These are phyloP conservation scores for Strigomonas culicis DNA, from an alignment of 208 protist species.

Conservation along the genomic window DNA sequence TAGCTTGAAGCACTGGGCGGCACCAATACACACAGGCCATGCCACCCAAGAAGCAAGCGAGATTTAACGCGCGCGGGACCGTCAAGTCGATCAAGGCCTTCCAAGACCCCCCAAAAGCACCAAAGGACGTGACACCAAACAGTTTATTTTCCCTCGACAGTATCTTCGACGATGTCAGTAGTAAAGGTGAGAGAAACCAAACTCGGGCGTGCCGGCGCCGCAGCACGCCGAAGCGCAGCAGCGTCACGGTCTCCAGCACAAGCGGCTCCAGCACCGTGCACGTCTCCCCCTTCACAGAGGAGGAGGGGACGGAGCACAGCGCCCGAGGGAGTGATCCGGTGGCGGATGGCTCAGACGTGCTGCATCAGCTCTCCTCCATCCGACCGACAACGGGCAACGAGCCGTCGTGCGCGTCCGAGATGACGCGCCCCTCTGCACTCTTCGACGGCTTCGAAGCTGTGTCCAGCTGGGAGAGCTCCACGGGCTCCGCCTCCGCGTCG, in stretches of 20 bases:
- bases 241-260: background rate
- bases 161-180: background rate
- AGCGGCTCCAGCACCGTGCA: background rate
- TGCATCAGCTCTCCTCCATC: background rate
- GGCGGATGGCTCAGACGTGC: background rate
- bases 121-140: background rate
- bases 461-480: constrained; percentile 10
- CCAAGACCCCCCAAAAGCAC: background rate
- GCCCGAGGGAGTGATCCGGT: no score
- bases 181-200: background rate
- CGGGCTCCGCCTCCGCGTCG: background rate
- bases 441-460: constrained; percentile 4
- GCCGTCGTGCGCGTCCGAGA: background rate
- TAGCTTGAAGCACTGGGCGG: no score
- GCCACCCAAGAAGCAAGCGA: background rate
- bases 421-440: background rate
- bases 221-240: background rate
- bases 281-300: background rate
- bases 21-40: background rate
- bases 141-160: background rate
- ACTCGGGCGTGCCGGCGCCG: no score
- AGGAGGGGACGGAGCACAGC: no score
- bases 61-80: background rate
- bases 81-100: background rate
- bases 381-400: background rate